A percentile compares a stretch with the other conserved stretches of the same genome.
These are phyloP conservation scores for Penicillium salamii DNA, from an alignment of 495 filamentous ascomycete species.

Conservation along the genomic window DNA sequence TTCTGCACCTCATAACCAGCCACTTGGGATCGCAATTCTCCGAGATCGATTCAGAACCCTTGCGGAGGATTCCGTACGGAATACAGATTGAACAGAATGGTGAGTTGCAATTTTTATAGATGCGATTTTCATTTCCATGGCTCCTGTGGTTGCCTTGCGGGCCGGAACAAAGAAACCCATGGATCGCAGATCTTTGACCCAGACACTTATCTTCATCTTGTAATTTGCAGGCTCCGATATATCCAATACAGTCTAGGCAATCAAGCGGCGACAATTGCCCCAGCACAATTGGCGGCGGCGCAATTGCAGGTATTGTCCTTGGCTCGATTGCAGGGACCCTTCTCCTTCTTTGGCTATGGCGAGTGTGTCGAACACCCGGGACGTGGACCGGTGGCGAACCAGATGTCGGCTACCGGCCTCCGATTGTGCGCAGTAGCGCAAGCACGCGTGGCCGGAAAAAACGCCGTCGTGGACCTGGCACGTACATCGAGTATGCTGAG, in stretches of 20 bases:
- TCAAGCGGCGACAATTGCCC: slow-evolving; percentile 24
- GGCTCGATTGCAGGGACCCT: slow-evolving; percentile 56
- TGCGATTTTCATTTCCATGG: not conserved
- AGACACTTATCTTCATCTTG: not conserved
- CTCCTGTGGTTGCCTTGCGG: not conserved
- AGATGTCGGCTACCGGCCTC: slow-evolving; percentile 27
- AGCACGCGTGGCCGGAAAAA: slow-evolving; percentile 14
- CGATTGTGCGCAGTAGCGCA: slow-evolving; percentile 11
- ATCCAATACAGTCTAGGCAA: slow-evolving; percentile 23
- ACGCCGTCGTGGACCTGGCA: slow-evolving; percentile 14
- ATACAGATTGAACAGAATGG: slow-evolving; percentile 1
- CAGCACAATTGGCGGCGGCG: slow-evolving; percentile 49
- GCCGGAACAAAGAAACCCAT: slow-evolving; percentile 6
- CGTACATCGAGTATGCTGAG: slow-evolving; percentile 35
- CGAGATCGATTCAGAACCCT: not conserved
- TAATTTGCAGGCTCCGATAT: slow-evolving; percentile 15
- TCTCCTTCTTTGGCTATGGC: slow-evolving; percentile 51
- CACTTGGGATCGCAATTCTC: not conserved
- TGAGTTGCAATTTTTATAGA: not conserved
- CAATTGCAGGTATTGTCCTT: slow-evolving; percentile 60
- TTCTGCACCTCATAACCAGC: slow-evolving; percentile 4
- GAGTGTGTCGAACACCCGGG: slow-evolving; percentile 22
- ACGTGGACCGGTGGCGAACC: slow-evolving; percentile 21
- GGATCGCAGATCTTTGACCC: not conserved
- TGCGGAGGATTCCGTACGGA: too few relatives aligned